Base-by-base conservation (phyloP, 805 yeast species). In the Ogataea paradorogensis region DNA sequence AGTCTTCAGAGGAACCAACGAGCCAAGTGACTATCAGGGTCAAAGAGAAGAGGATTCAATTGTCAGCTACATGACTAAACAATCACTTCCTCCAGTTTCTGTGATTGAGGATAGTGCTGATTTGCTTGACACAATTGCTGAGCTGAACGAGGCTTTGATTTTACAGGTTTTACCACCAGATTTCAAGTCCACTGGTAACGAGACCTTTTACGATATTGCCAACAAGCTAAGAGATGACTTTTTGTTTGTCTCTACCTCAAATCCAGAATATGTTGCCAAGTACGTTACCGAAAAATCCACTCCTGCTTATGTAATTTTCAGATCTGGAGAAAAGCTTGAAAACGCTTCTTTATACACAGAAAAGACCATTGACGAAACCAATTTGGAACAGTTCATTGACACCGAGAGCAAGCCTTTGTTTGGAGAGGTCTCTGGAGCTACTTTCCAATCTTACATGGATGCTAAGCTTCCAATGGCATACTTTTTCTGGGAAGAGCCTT, bases 11-110 rank as follows among this genome's bases (percentile, higher is more conserved):
- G 78, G 76, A 46, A 64, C 59, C 33, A 55, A 63, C 25, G 58
- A 66, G 28, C 71, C 75, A 21, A 64, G 72, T 29, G 90, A 82
- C 52, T 93, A 91, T 66, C 75, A 73, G 38, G 98, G 98, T 47
- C 85, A 84, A 50, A 84, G 99, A 73, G 74, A 78, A 42, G 76
- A 95, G 20, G 84, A 73, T 32, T 80, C 89, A 37, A 91, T 93
- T 52, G 77, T 79, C 34, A 71, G 74, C 33, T 86, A 76, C 67
- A 83, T 93, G 95, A 59, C 78, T 50, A 83, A 86, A 67, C 86
- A 84, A 66, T 68, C 95, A 11, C 69, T 79, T 49, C 98, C 99
- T 26, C 76, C 90, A 11, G 87, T 85, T 24, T 63, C 71, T 14
- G 70, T 69, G 9, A 62, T 76, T 33, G 70, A 69, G 16, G 66